Conservation (phyloP, 176 grass and related monocot genomes). For the Juncus effusus region DNA sequence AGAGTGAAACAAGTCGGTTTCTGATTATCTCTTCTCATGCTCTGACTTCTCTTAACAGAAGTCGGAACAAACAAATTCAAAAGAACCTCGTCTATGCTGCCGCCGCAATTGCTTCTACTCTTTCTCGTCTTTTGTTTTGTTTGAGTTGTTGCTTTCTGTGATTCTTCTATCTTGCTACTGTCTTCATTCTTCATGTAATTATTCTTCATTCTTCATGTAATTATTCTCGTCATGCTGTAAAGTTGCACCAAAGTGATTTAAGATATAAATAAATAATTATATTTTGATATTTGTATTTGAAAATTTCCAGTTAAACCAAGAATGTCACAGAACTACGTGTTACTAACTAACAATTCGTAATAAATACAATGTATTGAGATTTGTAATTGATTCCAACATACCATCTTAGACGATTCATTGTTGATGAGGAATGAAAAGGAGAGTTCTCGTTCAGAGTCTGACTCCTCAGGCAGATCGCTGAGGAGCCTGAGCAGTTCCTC, state of each 20-base stretch:
- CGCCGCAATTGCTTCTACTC: slow-evolving; percentile 15
- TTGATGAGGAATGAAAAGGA: slow-evolving; percentile 29
- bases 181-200: too few species aligned
- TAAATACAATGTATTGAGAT: too few species aligned
- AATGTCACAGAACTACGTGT: too few species aligned
- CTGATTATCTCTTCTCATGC: not conserved
- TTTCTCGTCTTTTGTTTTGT: not conserved
- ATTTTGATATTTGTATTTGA: too few species aligned
- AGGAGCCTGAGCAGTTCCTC: slow-evolving; percentile 24
- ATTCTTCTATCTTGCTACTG: not conserved
- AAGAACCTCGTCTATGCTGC: slow-evolving; percentile 21
- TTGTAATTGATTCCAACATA: too few species aligned
- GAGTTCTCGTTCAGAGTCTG: slow-evolving; percentile 31
- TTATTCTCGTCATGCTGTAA: too few species aligned
- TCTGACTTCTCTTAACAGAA: slow-evolving; percentile 2
- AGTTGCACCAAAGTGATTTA: not conserved
- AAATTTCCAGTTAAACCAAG: too few species aligned
- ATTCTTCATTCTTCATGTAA: too few species aligned
- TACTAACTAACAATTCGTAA: too few species aligned
- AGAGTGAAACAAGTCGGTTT: not conserved
- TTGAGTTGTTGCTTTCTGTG: not conserved
- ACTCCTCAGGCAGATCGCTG: slow-evolving; percentile 24
- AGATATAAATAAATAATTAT: too few species aligned
- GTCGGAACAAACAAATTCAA: slow-evolving; percentile 30
- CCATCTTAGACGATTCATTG: not conserved